Conservation (phyloP, 1,284 basidiomycete species). For the Calocybe gambosa region DNA sequence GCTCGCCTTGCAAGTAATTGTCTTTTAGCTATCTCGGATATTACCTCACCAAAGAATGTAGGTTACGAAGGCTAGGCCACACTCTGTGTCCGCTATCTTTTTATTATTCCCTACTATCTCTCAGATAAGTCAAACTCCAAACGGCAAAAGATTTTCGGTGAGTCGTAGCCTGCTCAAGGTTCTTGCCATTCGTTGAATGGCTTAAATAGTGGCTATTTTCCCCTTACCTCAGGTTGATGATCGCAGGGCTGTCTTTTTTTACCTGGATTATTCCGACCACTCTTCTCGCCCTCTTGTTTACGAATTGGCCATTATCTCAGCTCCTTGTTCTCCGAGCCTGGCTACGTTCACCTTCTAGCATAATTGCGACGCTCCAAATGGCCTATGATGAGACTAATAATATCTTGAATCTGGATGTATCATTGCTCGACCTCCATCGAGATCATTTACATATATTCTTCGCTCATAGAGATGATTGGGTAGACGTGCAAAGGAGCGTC, state of each 20-base stretch:
- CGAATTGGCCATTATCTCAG: conserved; percentile 43
- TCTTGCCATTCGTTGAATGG: neutral
- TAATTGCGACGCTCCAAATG: conserved; percentile 48
- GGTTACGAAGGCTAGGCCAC: too few species aligned
- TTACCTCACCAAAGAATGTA: too few species aligned
- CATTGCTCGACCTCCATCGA: too few species aligned
- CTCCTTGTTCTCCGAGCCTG: conserved; percentile 40
- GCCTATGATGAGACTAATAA: conserved; percentile 56
- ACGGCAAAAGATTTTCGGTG: conserved; percentile 42
- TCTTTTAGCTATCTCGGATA: too few species aligned
- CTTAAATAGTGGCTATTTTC: too few species aligned
- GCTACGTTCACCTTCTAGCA: conserved; percentile 38
- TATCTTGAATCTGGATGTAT: too few species aligned
- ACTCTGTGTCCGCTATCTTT: conserved; percentile 24
- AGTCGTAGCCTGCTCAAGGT: conserved; percentile 11
- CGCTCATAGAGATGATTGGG: conserved; percentile 54
- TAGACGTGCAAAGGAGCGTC: conserved; percentile 40
- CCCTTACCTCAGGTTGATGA: too few species aligned
- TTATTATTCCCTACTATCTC: conserved; percentile 56
- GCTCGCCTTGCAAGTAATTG: too few species aligned
- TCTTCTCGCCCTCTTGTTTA: conserved; percentile 28
- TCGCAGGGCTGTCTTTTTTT: conserved; percentile 20
- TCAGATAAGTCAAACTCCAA: conserved; percentile 50
- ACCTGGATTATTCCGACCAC: conserved; percentile 17
- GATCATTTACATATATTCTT: conserved; percentile 46